These are phyloP conservation scores for Thraustochytrium sp. DNA, from an alignment of 352 stramenopile genomes.

Conservation along the genomic window DNA sequence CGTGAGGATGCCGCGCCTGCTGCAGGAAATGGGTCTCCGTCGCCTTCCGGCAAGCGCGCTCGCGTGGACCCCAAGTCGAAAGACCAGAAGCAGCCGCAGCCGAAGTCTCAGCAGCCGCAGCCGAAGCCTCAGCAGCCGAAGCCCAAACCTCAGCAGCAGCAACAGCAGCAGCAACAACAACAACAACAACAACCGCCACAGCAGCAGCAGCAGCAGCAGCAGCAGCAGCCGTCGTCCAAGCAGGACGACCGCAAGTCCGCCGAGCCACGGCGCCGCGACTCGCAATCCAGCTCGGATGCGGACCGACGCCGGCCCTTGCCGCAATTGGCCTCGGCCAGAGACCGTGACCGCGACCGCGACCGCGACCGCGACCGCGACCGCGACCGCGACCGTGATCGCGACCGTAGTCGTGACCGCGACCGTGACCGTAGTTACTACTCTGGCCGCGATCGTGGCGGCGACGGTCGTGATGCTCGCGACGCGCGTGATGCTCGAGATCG, in stretches of 20 bases:
- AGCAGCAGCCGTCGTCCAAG: no score
- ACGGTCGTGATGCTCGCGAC: background rate
- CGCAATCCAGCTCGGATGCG: background rate
- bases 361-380: background rate
- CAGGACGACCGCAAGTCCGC: background rate
- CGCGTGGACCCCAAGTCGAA: no score
- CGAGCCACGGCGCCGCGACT: background rate
- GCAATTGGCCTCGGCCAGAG: background rate
- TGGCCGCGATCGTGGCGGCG: background rate
- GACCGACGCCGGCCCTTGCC: background rate
- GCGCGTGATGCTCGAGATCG: background rate
- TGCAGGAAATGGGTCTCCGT: no score
- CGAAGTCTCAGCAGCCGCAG: background rate
- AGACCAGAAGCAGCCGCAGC: background rate
- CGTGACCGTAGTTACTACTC: no score
- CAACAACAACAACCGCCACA: background rate
- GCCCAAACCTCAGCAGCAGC: background rate
- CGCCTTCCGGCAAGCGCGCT: no score
- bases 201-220: background rate
- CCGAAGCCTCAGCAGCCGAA: background rate
- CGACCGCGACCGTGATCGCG: background rate
- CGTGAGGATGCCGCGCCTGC: no score
- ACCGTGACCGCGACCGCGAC: background rate
- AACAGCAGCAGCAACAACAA: background rate
- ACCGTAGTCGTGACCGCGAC: background rate